Evolutionary conservation across 805 yeast genomes (phyloP).

Genomic region (Wickerhamiella allomyrinae): DNA sequence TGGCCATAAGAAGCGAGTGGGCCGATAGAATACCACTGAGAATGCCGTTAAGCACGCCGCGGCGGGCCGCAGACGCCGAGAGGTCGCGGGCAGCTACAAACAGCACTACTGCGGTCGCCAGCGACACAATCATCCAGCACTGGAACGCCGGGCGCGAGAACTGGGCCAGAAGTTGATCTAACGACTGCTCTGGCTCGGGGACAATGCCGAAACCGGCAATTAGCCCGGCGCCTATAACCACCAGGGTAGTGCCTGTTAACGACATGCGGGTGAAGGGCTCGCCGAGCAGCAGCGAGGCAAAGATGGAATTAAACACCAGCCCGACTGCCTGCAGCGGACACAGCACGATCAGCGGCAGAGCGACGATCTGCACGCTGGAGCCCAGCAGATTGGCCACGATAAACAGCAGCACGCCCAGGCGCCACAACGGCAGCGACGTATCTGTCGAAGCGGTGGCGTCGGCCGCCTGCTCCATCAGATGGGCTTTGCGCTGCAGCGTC

Average conservation of each 20-base stretch:
- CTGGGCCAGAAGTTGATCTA: slow-evolving; percentile 33
- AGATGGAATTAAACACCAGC: slow-evolving; percentile 68
- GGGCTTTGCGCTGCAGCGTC: slow-evolving; percentile 69
- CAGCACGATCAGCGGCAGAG: slow-evolving; percentile 64
- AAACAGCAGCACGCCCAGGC: slow-evolving; percentile 56
- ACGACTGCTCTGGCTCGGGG: slow-evolving; percentile 37
- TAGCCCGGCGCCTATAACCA: slow-evolving; percentile 58
- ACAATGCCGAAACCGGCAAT: slow-evolving; percentile 62
- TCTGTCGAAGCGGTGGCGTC: slow-evolving; percentile 18
- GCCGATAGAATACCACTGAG: slow-evolving; percentile 71
- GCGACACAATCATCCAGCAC: slow-evolving; percentile 37
- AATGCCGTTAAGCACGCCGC: slow-evolving; percentile 51
- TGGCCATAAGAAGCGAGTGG: slow-evolving; percentile 74
- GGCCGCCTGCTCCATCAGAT: slow-evolving; percentile 28
- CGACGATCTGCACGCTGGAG: slow-evolving; percentile 67
- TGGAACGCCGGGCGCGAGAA: slow-evolving; percentile 36
- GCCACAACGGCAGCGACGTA: slow-evolving; percentile 40
- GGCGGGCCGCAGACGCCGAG: not conserved
- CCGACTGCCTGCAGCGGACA: slow-evolving; percentile 81
- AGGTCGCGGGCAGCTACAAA: slow-evolving; percentile 8
- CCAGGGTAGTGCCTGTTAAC: slow-evolving; percentile 49
- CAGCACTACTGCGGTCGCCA: slow-evolving; percentile 21
- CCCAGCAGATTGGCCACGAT: slow-evolving; percentile 65
- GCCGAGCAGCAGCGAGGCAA: slow-evolving; percentile 50
- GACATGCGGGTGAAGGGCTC: slow-evolving; percentile 52